phyloP scores from a whole-genome alignment of 352 stramenopile species.

The Phytopythium kandeliae region DNA sequence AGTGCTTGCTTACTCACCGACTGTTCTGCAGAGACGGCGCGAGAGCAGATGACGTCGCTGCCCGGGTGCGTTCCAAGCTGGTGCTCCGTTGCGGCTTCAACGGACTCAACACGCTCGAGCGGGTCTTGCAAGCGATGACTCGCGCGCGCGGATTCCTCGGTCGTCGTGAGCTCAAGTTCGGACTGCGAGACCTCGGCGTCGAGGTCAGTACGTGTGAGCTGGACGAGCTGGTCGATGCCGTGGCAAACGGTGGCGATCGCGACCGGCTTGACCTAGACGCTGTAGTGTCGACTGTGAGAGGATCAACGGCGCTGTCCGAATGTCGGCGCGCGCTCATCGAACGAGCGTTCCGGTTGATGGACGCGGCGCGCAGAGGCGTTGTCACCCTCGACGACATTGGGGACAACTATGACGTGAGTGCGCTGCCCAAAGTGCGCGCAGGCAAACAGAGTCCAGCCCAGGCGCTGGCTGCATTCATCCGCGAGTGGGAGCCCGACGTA shows the following conservation, averaged over 20 bases:
- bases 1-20: background rate
- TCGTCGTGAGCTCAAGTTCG: constrained; percentile 54
- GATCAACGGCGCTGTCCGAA: background rate
- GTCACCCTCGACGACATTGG: constrained; percentile 54
- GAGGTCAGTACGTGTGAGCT: constrained; percentile 34
- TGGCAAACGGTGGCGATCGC: background rate
- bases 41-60: constrained; percentile 9
- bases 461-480: constrained; percentile 61
- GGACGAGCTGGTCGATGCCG: constrained; percentile 12
- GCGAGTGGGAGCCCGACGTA: constrained; percentile 47
- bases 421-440: constrained; percentile 61
- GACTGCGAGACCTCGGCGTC: constrained; percentile 44
- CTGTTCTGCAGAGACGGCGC: background rate
- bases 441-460: constrained; percentile 50
- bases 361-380: constrained; percentile 22
- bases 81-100: constrained; percentile 21
- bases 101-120: constrained; percentile 45
- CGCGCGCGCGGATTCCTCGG: constrained; percentile 36
- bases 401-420: constrained; percentile 66
- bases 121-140: constrained; percentile 36
- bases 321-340: constrained; percentile 37
- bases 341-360: constrained; percentile 53
- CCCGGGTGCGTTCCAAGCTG: constrained; percentile 27
- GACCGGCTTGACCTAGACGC: background rate
- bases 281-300: background rate